Evolutionary conservation across 129 eudicot species (phyloP), one percentile per base, ranked within the genome.

Genomic region (Ambrosia trifida): DNA sequence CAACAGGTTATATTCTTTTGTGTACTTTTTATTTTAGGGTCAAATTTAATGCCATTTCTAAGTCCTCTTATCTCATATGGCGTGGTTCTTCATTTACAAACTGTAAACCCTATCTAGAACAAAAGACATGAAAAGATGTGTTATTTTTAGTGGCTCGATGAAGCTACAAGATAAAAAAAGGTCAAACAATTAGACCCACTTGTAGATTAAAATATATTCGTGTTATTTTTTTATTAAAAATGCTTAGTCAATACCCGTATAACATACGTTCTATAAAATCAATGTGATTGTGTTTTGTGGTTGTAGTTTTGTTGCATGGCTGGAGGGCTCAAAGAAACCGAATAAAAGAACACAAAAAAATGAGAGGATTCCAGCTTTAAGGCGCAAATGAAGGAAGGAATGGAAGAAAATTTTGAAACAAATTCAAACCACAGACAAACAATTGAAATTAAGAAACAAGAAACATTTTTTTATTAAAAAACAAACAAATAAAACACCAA

Each of bases 361-460:
- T 13, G 70, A 61, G 62, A 51, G 70, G 76, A 38, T 69, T 77
- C 76, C 81, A 77, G 81, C 81, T 77, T 77, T 77, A 69, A 35
- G 60, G 57, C 81, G 81, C 62, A 70, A 77, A 77, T 77, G 81
- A 47, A 69, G 81, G 81, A 77, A 69, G 81, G 69, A 77, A 76
- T 59, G 35, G 62, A 60, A 60, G 53, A 76, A 45, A 24, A 7
- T 69, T 35, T 69, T 69, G 71, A 49, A 50, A 28, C 76, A 69
- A 60, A 59, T 76, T 76, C 81, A 69, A 76, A 70, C 81, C 76
- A 77, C 60, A 52, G 66, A 60, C 64, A 69, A 77, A 69, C 40
- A 69, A 77, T 68, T 76, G 64, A 76, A 40, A 60, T 49, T 47
- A 59, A 60, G 32, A 47, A 77, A 60, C 58, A 36, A 61, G 60